These are phyloP conservation scores for Aspergillus thermomutatus DNA, from an alignment of 2,329 filamentous ascomycete species.

Conservation along the genomic window DNA sequence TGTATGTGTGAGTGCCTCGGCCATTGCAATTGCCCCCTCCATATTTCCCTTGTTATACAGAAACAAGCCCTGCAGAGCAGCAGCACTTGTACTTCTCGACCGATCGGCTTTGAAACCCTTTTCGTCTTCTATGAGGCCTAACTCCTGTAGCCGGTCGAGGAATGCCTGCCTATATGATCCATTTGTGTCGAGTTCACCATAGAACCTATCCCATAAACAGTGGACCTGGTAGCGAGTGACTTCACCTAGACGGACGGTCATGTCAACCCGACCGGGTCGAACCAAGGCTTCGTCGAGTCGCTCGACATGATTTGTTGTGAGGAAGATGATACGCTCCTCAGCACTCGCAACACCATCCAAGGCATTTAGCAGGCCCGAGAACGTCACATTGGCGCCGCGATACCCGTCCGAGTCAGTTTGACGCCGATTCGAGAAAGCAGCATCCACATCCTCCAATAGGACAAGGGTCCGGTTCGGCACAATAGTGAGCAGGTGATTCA, in stretches of 20 bases:
- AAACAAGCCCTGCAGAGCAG: conserved; percentile 90
- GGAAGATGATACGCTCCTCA: conserved; percentile 88
- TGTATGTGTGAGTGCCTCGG: conserved; percentile 47
- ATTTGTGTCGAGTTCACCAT: conserved; percentile 71
- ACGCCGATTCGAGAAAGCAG: conserved; percentile 79
- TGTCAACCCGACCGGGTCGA: conserved; percentile 85
- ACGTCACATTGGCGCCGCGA: conserved; percentile 82
- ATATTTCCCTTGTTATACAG: conserved; percentile 91
- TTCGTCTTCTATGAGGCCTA: conserved; percentile 66
- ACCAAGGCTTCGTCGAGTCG: conserved; percentile 85
- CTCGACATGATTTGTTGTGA: conserved; percentile 93
- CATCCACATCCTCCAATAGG: conserved; percentile 85
- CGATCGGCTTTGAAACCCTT: conserved; percentile 46
- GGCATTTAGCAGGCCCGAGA: conserved; percentile 83
- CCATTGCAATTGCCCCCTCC: conserved; percentile 79
- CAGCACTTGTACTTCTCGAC: conserved; percentile 69
- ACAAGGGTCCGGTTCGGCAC: conserved; percentile 79
- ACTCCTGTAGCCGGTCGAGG: conserved; percentile 63
- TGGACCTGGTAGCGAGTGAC: conserved; percentile 80
- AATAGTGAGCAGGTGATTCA: conserved; percentile 82
- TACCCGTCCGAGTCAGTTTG: conserved; percentile 79
- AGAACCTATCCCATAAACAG: conserved; percentile 92
- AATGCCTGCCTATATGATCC: conserved; percentile 65
- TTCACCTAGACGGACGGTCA: conserved; percentile 86
- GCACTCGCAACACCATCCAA: conserved; percentile 90